Evolutionary conservation across 257 asterid genomes (phyloP).

Genomic region (Ilex asprella): DNA sequence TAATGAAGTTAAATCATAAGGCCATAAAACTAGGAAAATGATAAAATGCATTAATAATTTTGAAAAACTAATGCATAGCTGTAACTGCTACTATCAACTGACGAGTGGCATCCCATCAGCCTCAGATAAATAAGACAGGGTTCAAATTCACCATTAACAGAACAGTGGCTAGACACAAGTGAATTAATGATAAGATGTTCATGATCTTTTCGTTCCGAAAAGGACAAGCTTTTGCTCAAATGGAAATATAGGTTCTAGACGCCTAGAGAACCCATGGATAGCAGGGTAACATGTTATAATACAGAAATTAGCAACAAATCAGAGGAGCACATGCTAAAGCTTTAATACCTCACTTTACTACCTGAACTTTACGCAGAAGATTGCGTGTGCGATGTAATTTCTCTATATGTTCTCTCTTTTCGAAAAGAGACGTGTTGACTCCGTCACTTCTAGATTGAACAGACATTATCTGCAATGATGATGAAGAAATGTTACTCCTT

Average conservation of each 20-base stretch:
- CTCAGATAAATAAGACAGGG: neutral
- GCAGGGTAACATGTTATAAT: slow-evolving; percentile 1
- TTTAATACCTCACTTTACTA: slow-evolving; percentile 22
- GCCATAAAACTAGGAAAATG: no score
- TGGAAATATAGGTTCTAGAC: neutral
- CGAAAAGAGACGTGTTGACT: slow-evolving; percentile 90
- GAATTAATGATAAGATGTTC: neutral
- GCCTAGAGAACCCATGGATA: neutral
- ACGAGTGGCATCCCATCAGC: neutral
- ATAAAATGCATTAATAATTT: no score
- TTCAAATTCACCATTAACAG: no score
- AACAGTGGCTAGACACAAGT: no score
- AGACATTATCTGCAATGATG: slow-evolving; percentile 68
- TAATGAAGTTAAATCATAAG: neutral
- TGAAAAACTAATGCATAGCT: no score
- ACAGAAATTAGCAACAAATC: neutral
- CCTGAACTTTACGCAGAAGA: slow-evolving; percentile 97
- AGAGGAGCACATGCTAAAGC: slow-evolving; percentile 4
- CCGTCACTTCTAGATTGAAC: slow-evolving; percentile 97
- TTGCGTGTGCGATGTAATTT: slow-evolving; percentile 94
- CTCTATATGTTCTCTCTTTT: slow-evolving; percentile 96
- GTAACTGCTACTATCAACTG: neutral
- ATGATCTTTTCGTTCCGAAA: neutral
- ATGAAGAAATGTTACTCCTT: slow-evolving; percentile 6
- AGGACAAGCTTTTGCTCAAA: neutral